Conservation (phyloP, 176 grass and related monocot species). For the Raddia distichophylla region DNA sequence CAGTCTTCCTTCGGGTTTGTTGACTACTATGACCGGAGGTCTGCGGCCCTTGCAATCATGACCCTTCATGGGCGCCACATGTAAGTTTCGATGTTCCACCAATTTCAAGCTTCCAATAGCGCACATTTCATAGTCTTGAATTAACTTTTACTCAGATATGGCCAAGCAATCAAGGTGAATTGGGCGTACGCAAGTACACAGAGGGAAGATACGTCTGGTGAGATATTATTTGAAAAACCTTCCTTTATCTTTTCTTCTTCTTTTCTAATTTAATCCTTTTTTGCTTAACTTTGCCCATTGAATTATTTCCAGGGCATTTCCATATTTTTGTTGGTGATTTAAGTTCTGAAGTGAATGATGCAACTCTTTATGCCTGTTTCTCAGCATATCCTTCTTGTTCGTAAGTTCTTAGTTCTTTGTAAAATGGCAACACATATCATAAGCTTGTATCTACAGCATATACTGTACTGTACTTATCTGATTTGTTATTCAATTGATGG, state of each 20-base stretch:
- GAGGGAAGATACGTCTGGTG: conserved; percentile 86
- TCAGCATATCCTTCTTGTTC: conserved; percentile 83
- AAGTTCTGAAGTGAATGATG: conserved; percentile 90
- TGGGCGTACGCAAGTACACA: conserved; percentile 85
- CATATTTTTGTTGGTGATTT: conserved; percentile 97
- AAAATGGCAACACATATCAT: conserved; percentile 34
- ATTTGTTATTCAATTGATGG: conserved; percentile 5
- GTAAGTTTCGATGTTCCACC: conserved; percentile 46
- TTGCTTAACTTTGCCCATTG: conserved; percentile 43
- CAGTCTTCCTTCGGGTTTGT: conserved; percentile 93
- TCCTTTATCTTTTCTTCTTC: conserved; percentile 2
- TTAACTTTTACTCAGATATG: conserved; percentile 59
- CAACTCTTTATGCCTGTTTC: conserved; percentile 88
- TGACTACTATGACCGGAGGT: conserved; percentile 83
- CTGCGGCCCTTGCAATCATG: conserved; percentile 79
- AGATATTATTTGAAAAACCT: neutral
- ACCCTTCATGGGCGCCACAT: conserved; percentile 76
- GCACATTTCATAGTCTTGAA: conserved; percentile 9
- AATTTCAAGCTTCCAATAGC: conserved; percentile 27
- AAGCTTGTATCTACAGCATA: neutral
- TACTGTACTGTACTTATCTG: neutral
- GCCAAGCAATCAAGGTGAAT: conserved; percentile 90
- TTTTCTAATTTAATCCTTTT: conserved; percentile 35
- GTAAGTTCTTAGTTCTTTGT: conserved; percentile 64
- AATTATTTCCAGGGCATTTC: conserved; percentile 76